Conservation (phyloP, 2,329 filamentous ascomycete species). For the Fusarium beomiforme region DNA sequence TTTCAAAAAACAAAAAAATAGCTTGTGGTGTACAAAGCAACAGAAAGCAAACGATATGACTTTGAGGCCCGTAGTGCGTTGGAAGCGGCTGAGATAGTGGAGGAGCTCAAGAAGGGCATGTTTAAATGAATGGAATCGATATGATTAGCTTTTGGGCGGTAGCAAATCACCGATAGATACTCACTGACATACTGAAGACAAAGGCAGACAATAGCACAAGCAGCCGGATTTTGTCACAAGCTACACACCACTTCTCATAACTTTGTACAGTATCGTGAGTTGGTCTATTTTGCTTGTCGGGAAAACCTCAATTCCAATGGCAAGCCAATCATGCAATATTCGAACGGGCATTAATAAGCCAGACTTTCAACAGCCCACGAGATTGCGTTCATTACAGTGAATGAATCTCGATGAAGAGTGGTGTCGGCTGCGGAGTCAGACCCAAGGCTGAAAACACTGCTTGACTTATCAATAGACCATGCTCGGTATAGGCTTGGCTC, state of each 20-base stretch:
- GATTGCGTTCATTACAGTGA: not conserved
- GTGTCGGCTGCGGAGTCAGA: not conserved
- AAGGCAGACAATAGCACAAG: not conserved
- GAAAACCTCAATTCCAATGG: not conserved
- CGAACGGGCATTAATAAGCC: not conserved
- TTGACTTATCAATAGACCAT: not conserved
- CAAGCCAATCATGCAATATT: not conserved
- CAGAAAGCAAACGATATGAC: constrained; percentile 83
- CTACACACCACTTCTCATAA: not conserved
- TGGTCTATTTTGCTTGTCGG: constrained; percentile 4
- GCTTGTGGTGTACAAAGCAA: constrained; percentile 78
- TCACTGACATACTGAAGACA: not conserved
- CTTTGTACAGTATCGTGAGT: not conserved
- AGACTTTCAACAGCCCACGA: constrained; percentile 1
- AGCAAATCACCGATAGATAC: not conserved
- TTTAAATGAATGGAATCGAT: not conserved
- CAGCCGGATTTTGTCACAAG: not conserved
- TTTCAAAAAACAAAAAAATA: constrained; percentile 50
- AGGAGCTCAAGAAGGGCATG: constrained; percentile 80
- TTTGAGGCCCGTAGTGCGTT: constrained; percentile 79
- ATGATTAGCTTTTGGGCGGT: constrained; percentile 7
- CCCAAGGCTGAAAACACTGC: constrained; percentile 17
- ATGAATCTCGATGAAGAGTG: constrained; percentile 29
- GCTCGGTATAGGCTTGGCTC: constrained; percentile 24
- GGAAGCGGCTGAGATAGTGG: constrained; percentile 82